Base-by-base conservation (phyloP, 1,284 basidiomycete species). In the Ceratobasidium sp. region DNA sequence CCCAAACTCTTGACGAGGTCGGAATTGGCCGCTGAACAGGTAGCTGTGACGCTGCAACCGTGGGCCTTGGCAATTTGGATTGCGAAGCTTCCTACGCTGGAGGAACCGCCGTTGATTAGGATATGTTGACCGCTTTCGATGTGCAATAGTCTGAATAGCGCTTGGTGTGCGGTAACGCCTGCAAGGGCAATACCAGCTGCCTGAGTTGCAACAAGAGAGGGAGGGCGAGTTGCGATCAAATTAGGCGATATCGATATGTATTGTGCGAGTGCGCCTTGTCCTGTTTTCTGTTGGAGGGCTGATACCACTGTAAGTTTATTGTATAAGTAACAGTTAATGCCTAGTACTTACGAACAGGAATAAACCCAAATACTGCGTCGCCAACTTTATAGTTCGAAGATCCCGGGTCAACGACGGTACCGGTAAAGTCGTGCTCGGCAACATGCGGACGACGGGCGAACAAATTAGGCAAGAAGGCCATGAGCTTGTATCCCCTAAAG, bases 71-170 rank as follows among this genome's bases (percentile, higher is more conserved):
- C 88, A 32, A 91, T 81, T 77, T 92, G 89, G 49, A 91, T 87
- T 0, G 87, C 89, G 73, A 85, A 84, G 30, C 83, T 82, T 0
- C 91, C 91, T 0, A 91, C 89, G 1, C 86, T 81, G 0, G 88
- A 86, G 21, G 86, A 88, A 0, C 89, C 91, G 0, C 91, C 91
- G 55, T 90, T 88, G 74, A 92, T 82, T 74, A 91, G 85, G 4
- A 92, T 81, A 0, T 81, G 83, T 75, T 87, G 85, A 0, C 84
- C 84, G 1, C 81, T 76, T 75, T 86, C 80, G 26, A 89, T 73
- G 26, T 83, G 77, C 0, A 81, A 82, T 14, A 80, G 76, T 1
- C 82, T 79, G 55, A 84, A 79, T 7, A 91, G 82, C 0, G 81
- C 84, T 72, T 88, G 85, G 66, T 86, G 83, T 0, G 90, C 88